Conservation (phyloP, 495 filamentous ascomycete species). For the Thermothielavioides terrestris region DNA sequence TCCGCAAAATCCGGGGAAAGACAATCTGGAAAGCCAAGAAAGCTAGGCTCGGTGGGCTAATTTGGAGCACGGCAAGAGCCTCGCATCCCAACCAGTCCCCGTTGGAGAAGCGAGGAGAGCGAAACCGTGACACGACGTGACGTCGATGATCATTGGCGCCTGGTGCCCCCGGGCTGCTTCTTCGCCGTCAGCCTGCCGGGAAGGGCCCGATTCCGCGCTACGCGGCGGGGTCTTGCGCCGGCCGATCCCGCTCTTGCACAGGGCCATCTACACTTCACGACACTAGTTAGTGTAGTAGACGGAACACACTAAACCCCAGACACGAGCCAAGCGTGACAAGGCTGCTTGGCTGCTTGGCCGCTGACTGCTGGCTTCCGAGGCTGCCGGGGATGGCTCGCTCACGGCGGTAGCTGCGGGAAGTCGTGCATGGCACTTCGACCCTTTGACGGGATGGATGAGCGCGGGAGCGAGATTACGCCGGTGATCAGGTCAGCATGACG, state of each 20-base stretch:
- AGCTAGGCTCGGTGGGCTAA: background rate
- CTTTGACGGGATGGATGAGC: no score
- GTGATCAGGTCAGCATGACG: constrained; percentile 8
- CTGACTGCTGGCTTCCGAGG: no score
- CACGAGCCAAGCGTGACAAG: no score
- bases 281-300: no score
- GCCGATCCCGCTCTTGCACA: constrained; percentile 19
- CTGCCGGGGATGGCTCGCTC: no score
- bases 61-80: constrained; percentile 6
- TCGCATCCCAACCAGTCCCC: background rate
- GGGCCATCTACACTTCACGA: background rate
- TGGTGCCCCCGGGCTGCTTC: background rate
- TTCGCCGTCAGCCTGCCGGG: background rate
- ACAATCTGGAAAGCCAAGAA: background rate
- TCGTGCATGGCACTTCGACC: no score
- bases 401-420: no score
- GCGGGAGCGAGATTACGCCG: constrained; percentile 14
- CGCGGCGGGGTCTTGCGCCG: constrained; percentile 9
- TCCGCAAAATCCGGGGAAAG: constrained; percentile 2
- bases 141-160: constrained; percentile 14
- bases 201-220: constrained; percentile 11
- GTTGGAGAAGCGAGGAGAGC: background rate
- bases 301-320: no score
- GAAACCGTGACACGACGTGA: constrained; percentile 17
- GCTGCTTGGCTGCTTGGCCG: no score